A percentile compares a stretch with the other conserved stretches of the same genome.
These are phyloP conservation scores for Fraxinus dipetala DNA, from an alignment of 305 asterid genomes.

Conservation along the genomic window DNA sequence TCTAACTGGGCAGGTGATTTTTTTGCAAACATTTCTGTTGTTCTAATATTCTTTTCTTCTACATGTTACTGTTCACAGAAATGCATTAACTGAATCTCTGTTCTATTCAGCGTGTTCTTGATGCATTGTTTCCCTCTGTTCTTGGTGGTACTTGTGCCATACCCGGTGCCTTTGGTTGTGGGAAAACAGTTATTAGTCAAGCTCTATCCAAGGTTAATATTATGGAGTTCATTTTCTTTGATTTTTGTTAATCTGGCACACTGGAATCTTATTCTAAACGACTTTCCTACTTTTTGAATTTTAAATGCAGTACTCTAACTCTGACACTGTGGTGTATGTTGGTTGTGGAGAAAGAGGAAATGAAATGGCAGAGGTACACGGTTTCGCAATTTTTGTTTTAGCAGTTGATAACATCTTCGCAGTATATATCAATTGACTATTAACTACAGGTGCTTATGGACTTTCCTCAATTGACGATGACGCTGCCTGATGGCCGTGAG, in stretches of 20 bases:
- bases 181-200: conserved; percentile 98
- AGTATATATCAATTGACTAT: conserved; percentile 26
- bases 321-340: conserved; percentile 97
- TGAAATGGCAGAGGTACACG: conserved; percentile 97
- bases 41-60: not conserved
- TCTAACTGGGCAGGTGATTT: conserved; percentile 91
- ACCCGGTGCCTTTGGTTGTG: conserved; percentile 99
- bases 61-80: not conserved
- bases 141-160: conserved; percentile 99
- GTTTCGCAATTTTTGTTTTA: conserved; percentile 22
- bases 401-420: not conserved
- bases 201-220: conserved; percentile 88
- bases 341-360: conserved; percentile 99
- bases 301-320: conserved; percentile 88
- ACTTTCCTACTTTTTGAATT: conserved; percentile 8
- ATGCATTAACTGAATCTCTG: conserved; percentile 28
- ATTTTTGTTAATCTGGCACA: conserved; percentile 9
- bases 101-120: conserved; percentile 87
- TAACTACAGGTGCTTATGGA: conserved; percentile 88
- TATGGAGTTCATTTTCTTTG: conserved; percentile 24
- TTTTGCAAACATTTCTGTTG: conserved; percentile 1
- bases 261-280: conserved; percentile 17
- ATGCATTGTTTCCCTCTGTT: conserved; percentile 95
- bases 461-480: conserved; percentile 99
- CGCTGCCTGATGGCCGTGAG: conserved; percentile 98